A percentile compares a stretch with the other conserved stretches of the same genome.
Evolutionary conservation across 306 rosid species (phyloP).

Genomic region (Medicago ruthenica): DNA sequence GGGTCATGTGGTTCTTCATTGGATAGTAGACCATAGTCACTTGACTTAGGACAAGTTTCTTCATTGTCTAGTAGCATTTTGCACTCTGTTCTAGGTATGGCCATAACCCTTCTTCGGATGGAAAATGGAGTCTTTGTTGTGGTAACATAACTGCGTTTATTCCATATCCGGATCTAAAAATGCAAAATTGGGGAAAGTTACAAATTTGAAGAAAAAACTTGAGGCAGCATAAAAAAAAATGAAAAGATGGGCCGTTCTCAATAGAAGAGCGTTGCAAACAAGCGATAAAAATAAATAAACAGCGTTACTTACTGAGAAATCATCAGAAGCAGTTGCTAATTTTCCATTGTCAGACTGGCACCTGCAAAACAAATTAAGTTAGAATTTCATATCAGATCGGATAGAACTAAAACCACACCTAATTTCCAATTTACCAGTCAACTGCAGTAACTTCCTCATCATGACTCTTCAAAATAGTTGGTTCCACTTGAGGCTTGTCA

Average conservation of each 20-base stretch:
- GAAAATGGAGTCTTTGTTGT: slow-evolving; percentile 52
- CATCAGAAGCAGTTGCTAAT: slow-evolving; percentile 89
- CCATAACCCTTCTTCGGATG: slow-evolving; percentile 81
- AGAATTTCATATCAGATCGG: slow-evolving; percentile 1
- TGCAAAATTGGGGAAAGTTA: slow-evolving; percentile 9
- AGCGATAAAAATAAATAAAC: background rate
- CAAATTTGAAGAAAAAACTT: slow-evolving; percentile 16
- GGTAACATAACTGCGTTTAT: slow-evolving; percentile 48
- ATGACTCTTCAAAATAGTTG: slow-evolving; percentile 66
- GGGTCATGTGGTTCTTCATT: slow-evolving; percentile 35
- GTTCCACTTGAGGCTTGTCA: slow-evolving; percentile 65
- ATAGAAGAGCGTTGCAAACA: background rate
- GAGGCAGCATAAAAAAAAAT: background rate
- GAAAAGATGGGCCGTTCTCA: too few relatives aligned
- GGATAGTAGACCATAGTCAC: slow-evolving; percentile 22
- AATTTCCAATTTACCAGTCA: slow-evolving; percentile 67
- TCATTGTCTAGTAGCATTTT: slow-evolving; percentile 56
- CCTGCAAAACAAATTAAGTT: slow-evolving; percentile 54
- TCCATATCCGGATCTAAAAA: slow-evolving; percentile 80
- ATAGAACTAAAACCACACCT: slow-evolving; percentile 32
- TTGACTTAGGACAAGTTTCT: slow-evolving; percentile 41
- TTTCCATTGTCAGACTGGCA: slow-evolving; percentile 71
- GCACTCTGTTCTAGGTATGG: slow-evolving; percentile 63
- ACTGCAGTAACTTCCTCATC: slow-evolving; percentile 88
- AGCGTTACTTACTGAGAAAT: slow-evolving; percentile 69